A percentile compares a stretch with the other conserved stretches of the same genome.
These are phyloP conservation scores for Syzygium malaccense DNA, from an alignment of 441 rosid genomes.

Conservation along the genomic window DNA sequence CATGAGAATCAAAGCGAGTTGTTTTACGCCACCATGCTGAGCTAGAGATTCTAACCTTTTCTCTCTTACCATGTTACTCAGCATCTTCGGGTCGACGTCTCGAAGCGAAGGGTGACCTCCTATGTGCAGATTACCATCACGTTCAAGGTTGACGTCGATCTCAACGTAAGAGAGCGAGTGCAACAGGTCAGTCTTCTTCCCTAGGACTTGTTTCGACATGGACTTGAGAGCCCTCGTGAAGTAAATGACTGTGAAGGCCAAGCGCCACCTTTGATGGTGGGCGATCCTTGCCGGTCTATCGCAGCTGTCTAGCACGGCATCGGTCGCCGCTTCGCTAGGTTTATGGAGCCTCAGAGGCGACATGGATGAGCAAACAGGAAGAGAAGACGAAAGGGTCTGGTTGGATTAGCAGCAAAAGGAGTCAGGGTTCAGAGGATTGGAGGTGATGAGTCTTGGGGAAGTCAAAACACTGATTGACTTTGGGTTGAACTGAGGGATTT, in stretches of 20 bases:
- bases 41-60: constrained; percentile 15
- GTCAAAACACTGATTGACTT: background rate
- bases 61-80: constrained; percentile 20
- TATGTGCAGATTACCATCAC: background rate
- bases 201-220: constrained; percentile 12
- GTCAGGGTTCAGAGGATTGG: no score
- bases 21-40: constrained; percentile 19
- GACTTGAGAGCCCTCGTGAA: constrained; percentile 26
- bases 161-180: constrained; percentile 16
- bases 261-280: constrained; percentile 15
- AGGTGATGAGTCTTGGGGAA: background rate
- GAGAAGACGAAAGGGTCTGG: background rate
- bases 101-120: background rate
- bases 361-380: fast-evolving
- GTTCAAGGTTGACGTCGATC: background rate
- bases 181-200: constrained; percentile 1
- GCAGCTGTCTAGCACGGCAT: fast-evolving
- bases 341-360: background rate
- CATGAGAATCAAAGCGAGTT: constrained; percentile 14
- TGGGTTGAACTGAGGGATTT: background rate
- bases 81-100: constrained; percentile 5
- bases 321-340: fast-evolving
- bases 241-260: constrained; percentile 22
- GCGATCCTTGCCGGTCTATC: background rate
- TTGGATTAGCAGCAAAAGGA: background rate